Evolutionary conservation across 78 protist genomes (phyloP), one percentile per base, ranked within the genome.

Genomic region (Tieghemostelium lacteum): DNA sequence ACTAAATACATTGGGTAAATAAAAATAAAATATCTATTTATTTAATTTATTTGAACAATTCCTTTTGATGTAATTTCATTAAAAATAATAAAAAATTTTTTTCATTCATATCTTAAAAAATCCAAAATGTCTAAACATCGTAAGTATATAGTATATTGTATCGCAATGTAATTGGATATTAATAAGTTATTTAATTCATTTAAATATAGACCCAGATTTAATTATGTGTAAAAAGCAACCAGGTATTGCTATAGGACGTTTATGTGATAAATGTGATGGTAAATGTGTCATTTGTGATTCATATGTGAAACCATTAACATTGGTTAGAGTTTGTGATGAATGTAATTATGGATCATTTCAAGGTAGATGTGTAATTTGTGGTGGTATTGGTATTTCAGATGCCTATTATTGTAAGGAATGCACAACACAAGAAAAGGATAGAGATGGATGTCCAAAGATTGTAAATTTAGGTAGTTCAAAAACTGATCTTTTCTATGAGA

Each of bases 381-480:
- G 98, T 29, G 94, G 91, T 26, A 78, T 83, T 3, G 99, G 98
- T 36, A 71, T 95, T 26, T 88, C 97, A 29, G 98, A 97, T 64
- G 99, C 99, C 7, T 98, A 94, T 72, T 98, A 97, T 76, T 98
- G 99, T 78, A 91, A 88, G 14, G 97, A 96, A 49, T 98, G 99
- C 76, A 92, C 95, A 0, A 50, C 94, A n/a, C 94, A 91, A 45
- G 99, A 97, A 58, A 97, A 98, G 55, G 99, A 98, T 63, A 55
- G 98, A 29, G 98, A 97, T 39, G 99, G 99, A 0, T 98, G 99
- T 76, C 99, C 99, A 8, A 96, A 95, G 54, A 95, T 98, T 73
- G 94, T 97, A 39, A 98, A 98, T 57, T 24, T 97, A 1, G 98
- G 98, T 16, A 70, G 92, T 55, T 73, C 99, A 4, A 92, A 88